Evolutionary conservation across 306 rosid genomes (phyloP), one percentile per base, ranked within the genome.

Genomic region (Sophora flavescens): DNA sequence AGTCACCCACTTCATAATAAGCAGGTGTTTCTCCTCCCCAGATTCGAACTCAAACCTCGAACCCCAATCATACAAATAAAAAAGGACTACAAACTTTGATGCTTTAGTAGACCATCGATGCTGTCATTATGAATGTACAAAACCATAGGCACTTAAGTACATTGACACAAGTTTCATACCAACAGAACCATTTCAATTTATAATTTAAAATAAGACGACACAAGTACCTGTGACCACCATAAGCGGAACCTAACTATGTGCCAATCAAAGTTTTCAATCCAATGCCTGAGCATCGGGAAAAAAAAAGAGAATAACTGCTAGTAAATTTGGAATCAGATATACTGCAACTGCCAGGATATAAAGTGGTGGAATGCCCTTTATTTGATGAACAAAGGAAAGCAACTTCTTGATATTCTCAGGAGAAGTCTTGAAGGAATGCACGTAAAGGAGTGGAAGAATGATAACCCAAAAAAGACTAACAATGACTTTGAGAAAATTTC

Each of bases 201-300:
- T 11, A 16, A 70, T 26, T 18, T 3, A 35, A 70, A 75, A 50
- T 38, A 36, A 54, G 73, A 69, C 32, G 56, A 74, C 16, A 42
- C 9, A 69, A 73, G 36, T 77, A 95, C 99, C 99, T 95, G 99
- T 75, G 97, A 89, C 99, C 99, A 95, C 99, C 99, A 95, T 67
- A 92, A 81, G 80, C 92, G 93, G 69, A 95, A 70, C 82, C 99
- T 88, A 54, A 95, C 69, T 32, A 95, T 83, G 83, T 87, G 97
- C 99, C 99, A 95, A 83, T 95, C 87, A 47, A 97, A 95, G 86
- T 90, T 95, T 87, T 95, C 99, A 79, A 95, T 95, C 97, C 96
- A 92, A 77, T 97, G 99, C 44, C 97, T 91, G 70, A 95, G 90
- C 97, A 95, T 84, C 26, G 99, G 99, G 77, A 95, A 92, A 54